Base-by-base conservation (phyloP, 768 basidiomycete genomes). In the Paxillus rubicundulus region DNA sequence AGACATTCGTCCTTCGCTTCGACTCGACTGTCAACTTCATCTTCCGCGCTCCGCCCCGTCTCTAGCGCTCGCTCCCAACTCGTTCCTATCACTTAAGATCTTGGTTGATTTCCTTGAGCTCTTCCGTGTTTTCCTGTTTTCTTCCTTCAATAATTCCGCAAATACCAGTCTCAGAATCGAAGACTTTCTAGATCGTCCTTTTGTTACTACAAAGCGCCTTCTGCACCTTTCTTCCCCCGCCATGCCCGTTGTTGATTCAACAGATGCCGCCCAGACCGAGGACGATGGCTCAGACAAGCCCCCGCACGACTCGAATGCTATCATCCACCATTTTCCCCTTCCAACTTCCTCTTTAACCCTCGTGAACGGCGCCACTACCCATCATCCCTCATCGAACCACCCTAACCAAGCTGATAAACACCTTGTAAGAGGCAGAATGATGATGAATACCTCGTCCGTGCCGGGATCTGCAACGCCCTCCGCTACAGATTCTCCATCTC, bases 201-300 rank as follows among this genome's bases (percentile, higher is more conserved):
- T 9, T n/a, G 7, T 38, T 38, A 9, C 37, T 10, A 18, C 17
- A 17, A 38, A 13, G 9, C 37, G n/a, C 37, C n/a, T 18, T 10
- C 12, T 38, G n/a, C 37, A 47, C 61, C 45, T 38, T 33, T 49
- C 56, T 50, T 51, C 49, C 28, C 49, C 24, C 42, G 42, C 20
- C 20, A 80, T 81, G 78, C 70, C 71, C 60, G 69, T 71, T 56
- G 73, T 69, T 57, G 74, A 77, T 59, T 70, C 77, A 49, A 73
- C 78, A 61, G 81, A 81, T 55, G 69, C 81, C 36, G 61, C 80
- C 24, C 77, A 77, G 60, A 67, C 77, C 46, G 83, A 85, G 55
- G 74, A 76, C 52, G 84, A 86, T 62, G 72, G 77, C 51, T 72
- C 81, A 62, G 84, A 86, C 68, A 82, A 80, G 72, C 82, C 82